Conservation (phyloP, 805 yeast species). For the Zygotorulaspora florentina region DNA sequence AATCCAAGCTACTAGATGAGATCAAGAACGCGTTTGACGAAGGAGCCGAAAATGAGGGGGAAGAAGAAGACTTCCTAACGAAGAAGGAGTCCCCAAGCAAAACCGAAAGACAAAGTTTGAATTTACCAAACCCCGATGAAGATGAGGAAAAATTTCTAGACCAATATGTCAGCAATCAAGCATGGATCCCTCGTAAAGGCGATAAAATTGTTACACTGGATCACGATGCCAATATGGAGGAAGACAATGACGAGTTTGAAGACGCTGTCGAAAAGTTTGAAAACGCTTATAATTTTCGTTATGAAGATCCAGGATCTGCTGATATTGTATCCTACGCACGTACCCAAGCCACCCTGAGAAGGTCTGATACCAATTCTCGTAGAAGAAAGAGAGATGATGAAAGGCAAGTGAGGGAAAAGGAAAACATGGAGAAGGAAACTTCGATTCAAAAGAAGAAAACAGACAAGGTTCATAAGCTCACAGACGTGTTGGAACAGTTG, state of each 20-base stretch:
- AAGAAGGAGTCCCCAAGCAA: constrained; percentile 48
- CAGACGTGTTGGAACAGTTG: constrained; percentile 52
- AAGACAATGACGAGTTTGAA: constrained; percentile 82
- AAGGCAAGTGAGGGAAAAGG: constrained; percentile 49
- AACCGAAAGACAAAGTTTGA: constrained; percentile 18
- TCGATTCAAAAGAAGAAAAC: constrained; percentile 67
- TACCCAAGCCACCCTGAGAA: constrained; percentile 84
- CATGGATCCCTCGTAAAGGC: constrained; percentile 80
- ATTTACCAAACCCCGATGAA: constrained; percentile 61
- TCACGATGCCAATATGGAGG: constrained; percentile 42
- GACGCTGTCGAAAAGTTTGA: constrained; percentile 90
- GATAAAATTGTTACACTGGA: constrained; percentile 55
- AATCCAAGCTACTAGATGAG: constrained; percentile 66
- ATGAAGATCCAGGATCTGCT: constrained; percentile 85
- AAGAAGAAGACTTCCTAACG: constrained; percentile 50
- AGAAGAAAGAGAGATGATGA: constrained; percentile 77
- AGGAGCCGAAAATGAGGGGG: constrained; percentile 43
- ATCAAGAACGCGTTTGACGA: constrained; percentile 65
- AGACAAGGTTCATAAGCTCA: constrained; percentile 68
- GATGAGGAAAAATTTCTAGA: constrained; percentile 68
- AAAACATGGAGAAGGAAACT: constrained; percentile 52
- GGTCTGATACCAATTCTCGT: constrained; percentile 69
- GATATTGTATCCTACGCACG: constrained; percentile 95
- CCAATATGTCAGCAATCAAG: constrained; percentile 69
- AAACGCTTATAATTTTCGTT: constrained; percentile 89